Percentiles rank a stretch among this genome's conserved stretches.
Evolutionary conservation across 257 asterid species (phyloP).

Genomic region (Solanum appendiculatum): DNA sequence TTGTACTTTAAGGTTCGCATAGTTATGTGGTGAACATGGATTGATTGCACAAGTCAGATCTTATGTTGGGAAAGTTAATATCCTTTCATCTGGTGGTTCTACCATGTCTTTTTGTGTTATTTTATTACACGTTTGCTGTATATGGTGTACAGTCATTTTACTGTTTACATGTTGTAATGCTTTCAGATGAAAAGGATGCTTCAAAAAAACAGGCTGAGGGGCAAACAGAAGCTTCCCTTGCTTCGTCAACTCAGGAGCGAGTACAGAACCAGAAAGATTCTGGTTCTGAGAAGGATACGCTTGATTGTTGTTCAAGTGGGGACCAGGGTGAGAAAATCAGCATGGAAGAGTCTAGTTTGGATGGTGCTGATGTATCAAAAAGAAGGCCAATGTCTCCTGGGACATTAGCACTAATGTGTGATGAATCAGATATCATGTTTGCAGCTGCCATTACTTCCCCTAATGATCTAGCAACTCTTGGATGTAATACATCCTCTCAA

Average conservation of each 20-base stretch:
- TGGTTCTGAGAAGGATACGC: constrained; percentile 25
- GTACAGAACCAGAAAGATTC: constrained; percentile 34
- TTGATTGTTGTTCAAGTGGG: constrained; percentile 21
- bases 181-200: constrained; percentile 44
- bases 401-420: constrained; percentile 95
- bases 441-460: constrained; percentile 33
- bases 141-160: neutral
- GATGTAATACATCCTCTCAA: constrained; percentile 31
- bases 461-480: constrained; percentile 32
- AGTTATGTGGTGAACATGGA: neutral
- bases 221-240: constrained; percentile 29
- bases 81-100: neutral
- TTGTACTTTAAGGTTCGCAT: neutral
- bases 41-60: neutral
- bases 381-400: constrained; percentile 89
- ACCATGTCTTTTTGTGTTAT: neutral
- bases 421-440: constrained; percentile 77
- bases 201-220: constrained; percentile 38
- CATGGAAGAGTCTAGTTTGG: constrained; percentile 42
- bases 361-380: constrained; percentile 54
- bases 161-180: constrained; percentile 3
- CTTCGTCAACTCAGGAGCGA: constrained; percentile 38
- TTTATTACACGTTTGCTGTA: neutral
- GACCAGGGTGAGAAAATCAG: constrained; percentile 33
- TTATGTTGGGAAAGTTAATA: neutral